Base-by-base conservation (phyloP, 345 rosid genomes). In the Eutrema yunnanense region DNA sequence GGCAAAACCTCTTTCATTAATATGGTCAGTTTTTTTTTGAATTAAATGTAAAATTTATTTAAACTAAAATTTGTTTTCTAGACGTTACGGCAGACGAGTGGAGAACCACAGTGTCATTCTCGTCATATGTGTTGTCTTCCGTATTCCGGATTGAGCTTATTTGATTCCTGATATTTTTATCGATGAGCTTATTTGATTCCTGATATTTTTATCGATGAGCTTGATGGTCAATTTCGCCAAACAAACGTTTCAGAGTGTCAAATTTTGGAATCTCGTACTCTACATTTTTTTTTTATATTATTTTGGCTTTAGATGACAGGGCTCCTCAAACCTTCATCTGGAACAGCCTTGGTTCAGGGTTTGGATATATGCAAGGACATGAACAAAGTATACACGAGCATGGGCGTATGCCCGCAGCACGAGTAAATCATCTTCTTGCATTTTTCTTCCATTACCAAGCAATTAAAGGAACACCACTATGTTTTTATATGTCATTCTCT, bases 371-470 rank as follows among this genome's bases (percentile, higher is more conserved):
- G 59, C 71, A 88, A 82, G 54, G 78, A 86, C 48, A 94, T 91
- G 94, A 87, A 84, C 44, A 79, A 83, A 77, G 82, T 94, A 48
- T 89, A 94, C 73, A 86, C 92, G 11, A 86, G 86, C 81, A 91
- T 94, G 88, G 98, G 98, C 3, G 97, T 94, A 32, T 94, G 98
- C 75, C 98, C 97, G 2, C 98, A 94, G 71, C 92, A 94, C 30
- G 96, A 94, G 98, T 94, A 88, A 79, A 6, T 62, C 29, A 50
- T 36, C 59, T 19, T 3, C 16, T 32, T 59, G 8, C 27, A 58
- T n/a, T 61, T 27, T 61, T 68, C 12, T 43, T 6, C 3, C 36
- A 13, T 44, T 73, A 55, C 71, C 65, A 47, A 56, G 59, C 8
- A 65, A 13, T 14, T 14, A 55, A 38, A 65, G 9, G 22, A 57